These are phyloP conservation scores for Vitis vinifera DNA, from an alignment of 164 flowering plant genomes.

Conservation along the genomic window ASM3070453v1 NC_081807.1:13325001-13325500, in stretches of 20 bases:
- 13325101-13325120: too few species aligned
- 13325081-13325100: too few species aligned
- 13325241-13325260: not conserved
- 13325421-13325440: slow-evolving; percentile 57
- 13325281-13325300: slow-evolving; percentile 19
- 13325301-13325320: slow-evolving; percentile 91
- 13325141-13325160: too few species aligned
- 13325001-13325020: too few species aligned
- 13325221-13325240: not conserved
- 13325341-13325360: slow-evolving; percentile 77
- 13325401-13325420: slow-evolving; percentile 19
- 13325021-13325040: too few species aligned
- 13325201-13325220: not conserved
- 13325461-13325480: slow-evolving; percentile 70
- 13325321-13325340: slow-evolving; percentile 90
- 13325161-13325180: too few species aligned
- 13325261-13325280: not conserved
- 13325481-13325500: slow-evolving; percentile 88
- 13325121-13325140: too few species aligned
- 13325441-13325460: slow-evolving; percentile 59
- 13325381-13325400: slow-evolving; percentile 39
- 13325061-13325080: too few species aligned
- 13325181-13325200: too few species aligned
- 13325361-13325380: slow-evolving; percentile 58
- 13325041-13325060: too few species aligned